Base-by-base conservation (phyloP, 1,284 basidiomycete species). In the Melampsora americana region DNA sequence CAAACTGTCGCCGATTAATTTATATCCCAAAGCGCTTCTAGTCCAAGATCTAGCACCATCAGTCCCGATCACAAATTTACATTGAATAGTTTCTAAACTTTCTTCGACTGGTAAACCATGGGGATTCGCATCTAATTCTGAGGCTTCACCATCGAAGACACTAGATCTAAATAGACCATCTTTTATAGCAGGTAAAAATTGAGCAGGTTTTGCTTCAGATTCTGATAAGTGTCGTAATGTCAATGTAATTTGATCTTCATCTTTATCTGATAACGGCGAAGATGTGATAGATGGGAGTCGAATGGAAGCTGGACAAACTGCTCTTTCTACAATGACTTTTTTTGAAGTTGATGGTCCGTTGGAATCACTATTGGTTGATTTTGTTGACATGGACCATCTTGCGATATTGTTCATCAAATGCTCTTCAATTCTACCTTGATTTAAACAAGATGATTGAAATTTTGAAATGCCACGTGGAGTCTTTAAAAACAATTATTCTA, bases 31-130 rank as follows among this genome's bases (percentile, higher is more conserved):
- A 1, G 84, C 79, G 78, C 89, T 89, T 42, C 91, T 86, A 7
- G 91, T 89, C 90, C 90, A 92, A 3, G 90, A 91, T 83, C 92
- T 90, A 0, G 90, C 91, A 9, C 81, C 89, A 80, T 90, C 89
- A 32, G 86, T 84, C 0, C 89, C 89, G 59, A 90, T 84, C 2
- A 89, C 86, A 77, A 86, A 90, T n/a, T 66, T 56, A 39, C 74
- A 76, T 3, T 61, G 66, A 42, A 72, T 42, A 44, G 56, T 44
- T 46, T 72, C 72, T 7, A 72, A 32, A 5, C 26, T 23, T 44
- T 69, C 72, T 30, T 69, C 67, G 12, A 20, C 20, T 5, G 74
- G 66, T 16, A 76, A 46, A 11, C 74, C 74, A 42, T 53, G 30
- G 53, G 74, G 74, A 62, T 42, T 39, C 14, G 66, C 66, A 32